These are phyloP conservation scores for Saccharomyces hybrid DNA, from an alignment of 1,139 yeast genomes.

Conservation along the genomic window DNA sequence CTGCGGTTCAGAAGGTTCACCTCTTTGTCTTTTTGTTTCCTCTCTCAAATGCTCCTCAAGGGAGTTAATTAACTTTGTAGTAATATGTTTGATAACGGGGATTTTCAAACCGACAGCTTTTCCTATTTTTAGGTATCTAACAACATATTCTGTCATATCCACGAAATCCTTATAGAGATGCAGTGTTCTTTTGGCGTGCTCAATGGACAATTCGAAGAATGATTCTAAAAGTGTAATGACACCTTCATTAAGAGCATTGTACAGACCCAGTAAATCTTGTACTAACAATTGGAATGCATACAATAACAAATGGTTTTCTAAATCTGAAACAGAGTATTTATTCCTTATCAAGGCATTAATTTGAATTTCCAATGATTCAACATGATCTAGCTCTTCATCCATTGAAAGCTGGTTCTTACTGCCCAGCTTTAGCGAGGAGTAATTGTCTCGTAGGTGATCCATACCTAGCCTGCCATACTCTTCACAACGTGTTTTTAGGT, in stretches of 20 bases:
- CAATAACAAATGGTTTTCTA: conserved; percentile 72
- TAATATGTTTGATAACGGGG: conserved; percentile 95
- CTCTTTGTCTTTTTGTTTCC: not conserved
- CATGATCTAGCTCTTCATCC: conserved; percentile 43
- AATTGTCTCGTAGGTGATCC: conserved; percentile 66
- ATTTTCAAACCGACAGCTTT: conserved; percentile 86
- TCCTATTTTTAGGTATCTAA: conserved; percentile 79
- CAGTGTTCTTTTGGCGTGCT: conserved; percentile 81
- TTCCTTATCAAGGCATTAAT: conserved; percentile 70
- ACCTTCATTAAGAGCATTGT: conserved; percentile 89
- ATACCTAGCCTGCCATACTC: conserved; percentile 57
- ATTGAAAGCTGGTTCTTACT: not conserved
- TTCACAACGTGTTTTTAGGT: conserved; percentile 58
- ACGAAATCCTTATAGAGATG: conserved; percentile 79
- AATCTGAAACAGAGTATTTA: conserved; percentile 56
- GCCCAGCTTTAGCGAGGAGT: conserved; percentile 46
- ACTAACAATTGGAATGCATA: conserved; percentile 83
- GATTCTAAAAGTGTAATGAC: conserved; percentile 88
- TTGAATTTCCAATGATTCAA: conserved; percentile 77
- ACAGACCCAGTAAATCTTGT: conserved; percentile 73
- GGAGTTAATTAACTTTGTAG: conserved; percentile 81
- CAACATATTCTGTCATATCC: conserved; percentile 79
- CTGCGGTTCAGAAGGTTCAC: conserved; percentile 1
- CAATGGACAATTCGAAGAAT: conserved; percentile 82
- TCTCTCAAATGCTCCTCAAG: conserved; percentile 61